Percentiles rank a stretch among this genome's conserved stretches.
Evolutionary conservation across 2,329 filamentous ascomycete species (phyloP).

Genomic region (Fusarium albidum): DNA sequence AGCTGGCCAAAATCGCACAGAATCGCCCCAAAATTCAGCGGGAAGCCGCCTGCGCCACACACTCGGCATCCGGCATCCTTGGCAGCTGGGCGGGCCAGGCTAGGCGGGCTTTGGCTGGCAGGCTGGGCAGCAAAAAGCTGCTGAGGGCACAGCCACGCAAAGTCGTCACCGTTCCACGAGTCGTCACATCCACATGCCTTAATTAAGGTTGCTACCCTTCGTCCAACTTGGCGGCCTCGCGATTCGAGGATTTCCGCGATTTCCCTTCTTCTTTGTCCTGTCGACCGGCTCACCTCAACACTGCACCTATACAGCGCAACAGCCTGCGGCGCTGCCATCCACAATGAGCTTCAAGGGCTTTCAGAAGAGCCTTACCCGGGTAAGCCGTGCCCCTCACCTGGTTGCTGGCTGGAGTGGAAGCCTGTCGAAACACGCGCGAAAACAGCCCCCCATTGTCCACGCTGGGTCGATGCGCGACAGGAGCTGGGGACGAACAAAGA

Average conservation of each 20-base stretch:
- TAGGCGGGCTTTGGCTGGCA: background rate
- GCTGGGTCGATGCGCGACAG: background rate
- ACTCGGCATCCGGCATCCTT: constrained; percentile 24
- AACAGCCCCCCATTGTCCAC: constrained; percentile 16
- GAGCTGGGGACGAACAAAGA: background rate
- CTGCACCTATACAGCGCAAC: constrained; percentile 7
- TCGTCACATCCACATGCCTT: constrained; percentile 27
- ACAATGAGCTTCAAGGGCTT: constrained; percentile 97
- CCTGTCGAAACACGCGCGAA: constrained; percentile 24
- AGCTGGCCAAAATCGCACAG: background rate
- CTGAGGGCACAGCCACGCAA: constrained; percentile 39
- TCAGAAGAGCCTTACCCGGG: constrained; percentile 86
- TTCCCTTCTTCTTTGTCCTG: constrained; percentile 8
- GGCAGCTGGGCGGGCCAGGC: constrained; percentile 7
- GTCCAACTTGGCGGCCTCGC: constrained; percentile 41
- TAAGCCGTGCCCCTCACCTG: constrained; percentile 58
- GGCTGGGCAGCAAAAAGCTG: constrained; percentile 33
- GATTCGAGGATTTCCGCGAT: constrained; percentile 33
- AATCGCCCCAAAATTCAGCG: background rate
- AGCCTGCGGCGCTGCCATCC: constrained; percentile 35
- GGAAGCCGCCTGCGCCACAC: constrained; percentile 21
- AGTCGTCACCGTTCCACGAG: constrained; percentile 44
- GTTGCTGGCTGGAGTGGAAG: constrained; percentile 13
- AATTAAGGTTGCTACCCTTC: constrained; percentile 38
- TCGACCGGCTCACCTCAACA: constrained; percentile 12